These are phyloP conservation scores for Penicillium canariense DNA, from an alignment of 495 filamentous ascomycete genomes.

Conservation along the genomic window DNA sequence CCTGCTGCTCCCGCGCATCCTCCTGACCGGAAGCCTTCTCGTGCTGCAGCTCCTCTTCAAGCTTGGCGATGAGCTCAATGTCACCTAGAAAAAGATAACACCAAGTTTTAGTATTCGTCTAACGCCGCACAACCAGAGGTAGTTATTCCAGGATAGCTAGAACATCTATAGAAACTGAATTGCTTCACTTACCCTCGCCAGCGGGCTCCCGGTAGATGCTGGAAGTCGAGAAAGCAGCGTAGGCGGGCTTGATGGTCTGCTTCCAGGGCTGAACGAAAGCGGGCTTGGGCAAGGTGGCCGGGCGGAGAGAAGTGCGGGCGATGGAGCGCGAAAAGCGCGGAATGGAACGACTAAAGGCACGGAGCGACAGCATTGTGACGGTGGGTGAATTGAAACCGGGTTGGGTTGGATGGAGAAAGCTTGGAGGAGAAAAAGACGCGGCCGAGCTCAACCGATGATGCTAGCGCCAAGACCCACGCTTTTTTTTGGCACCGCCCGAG, in stretches of 20 bases:
- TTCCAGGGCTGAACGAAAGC: slow-evolving; percentile 49
- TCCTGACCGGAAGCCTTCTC: slow-evolving; percentile 41
- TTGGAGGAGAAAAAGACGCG: slow-evolving; percentile 19
- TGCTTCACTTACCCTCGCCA: slow-evolving; percentile 51
- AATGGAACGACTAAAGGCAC: slow-evolving; percentile 66
- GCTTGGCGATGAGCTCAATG: slow-evolving; percentile 47
- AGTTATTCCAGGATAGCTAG: background rate
- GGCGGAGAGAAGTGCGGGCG: slow-evolving; percentile 48
- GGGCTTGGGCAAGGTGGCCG: slow-evolving; percentile 45
- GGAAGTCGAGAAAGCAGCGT: slow-evolving; percentile 74
- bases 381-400: slow-evolving; percentile 14
- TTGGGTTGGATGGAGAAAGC: slow-evolving; percentile 20
- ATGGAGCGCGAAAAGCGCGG: slow-evolving; percentile 65
- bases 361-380: slow-evolving; percentile 73
- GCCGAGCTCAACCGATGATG: slow-evolving; percentile 37
- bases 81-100: slow-evolving; percentile 35
- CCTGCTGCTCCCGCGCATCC: slow-evolving; percentile 55
- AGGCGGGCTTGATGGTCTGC: slow-evolving; percentile 51
- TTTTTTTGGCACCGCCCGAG: slow-evolving; percentile 18
- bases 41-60: slow-evolving; percentile 49
- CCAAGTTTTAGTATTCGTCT: slow-evolving; percentile 10
- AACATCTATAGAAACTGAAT: background rate
- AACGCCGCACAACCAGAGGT: background rate
- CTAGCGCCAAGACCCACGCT: slow-evolving; percentile 35
- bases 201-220: slow-evolving; percentile 53